phyloP scores from a whole-genome alignment of 768 basidiomycete species.

The Paxillus rubicundulus region DNA sequence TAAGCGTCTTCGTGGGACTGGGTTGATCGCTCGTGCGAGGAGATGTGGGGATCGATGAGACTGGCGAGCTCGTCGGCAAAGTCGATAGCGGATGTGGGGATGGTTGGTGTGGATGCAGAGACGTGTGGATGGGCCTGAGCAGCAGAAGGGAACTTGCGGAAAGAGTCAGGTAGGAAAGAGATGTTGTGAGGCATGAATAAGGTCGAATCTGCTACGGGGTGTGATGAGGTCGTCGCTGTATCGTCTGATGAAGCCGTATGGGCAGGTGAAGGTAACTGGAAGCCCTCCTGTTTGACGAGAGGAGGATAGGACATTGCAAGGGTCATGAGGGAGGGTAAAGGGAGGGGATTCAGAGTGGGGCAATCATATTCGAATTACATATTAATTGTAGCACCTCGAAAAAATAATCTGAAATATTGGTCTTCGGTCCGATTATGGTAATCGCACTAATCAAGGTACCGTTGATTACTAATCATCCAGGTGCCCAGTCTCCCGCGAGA shows the following conservation, averaged over 20 bases:
- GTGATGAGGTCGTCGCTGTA: slow-evolving; percentile 24
- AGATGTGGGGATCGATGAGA: slow-evolving; percentile 44
- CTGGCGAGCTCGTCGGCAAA: slow-evolving; percentile 67
- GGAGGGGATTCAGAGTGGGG: background rate
- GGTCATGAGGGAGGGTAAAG: background rate
- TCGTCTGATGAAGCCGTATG: slow-evolving; percentile 22
- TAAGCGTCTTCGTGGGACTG: slow-evolving; percentile 42
- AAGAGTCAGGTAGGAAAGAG: slow-evolving; percentile 51
- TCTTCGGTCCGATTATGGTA: slow-evolving; percentile 34
- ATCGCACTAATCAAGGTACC: slow-evolving; percentile 17
- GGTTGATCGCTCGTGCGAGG: slow-evolving; percentile 44
- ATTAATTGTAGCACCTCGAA: background rate
- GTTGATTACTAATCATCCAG: too few relatives aligned
- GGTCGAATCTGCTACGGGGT: slow-evolving; percentile 10
- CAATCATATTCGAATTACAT: background rate
- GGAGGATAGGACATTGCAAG: slow-evolving; percentile 28
- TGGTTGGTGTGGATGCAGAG: slow-evolving; percentile 9
- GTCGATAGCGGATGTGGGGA: slow-evolving; percentile 39
- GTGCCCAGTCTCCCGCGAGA: too few relatives aligned
- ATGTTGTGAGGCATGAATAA: slow-evolving; percentile 46
- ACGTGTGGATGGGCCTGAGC: slow-evolving; percentile 16
- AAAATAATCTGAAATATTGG: slow-evolving; percentile 1
- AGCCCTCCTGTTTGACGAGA: slow-evolving; percentile 67
- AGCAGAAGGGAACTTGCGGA: slow-evolving; percentile 48
- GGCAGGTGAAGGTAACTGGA: slow-evolving; percentile 56